Percentiles rank a stretch among this genome's conserved stretches.
Evolutionary conservation across 345 rosid genomes (phyloP).

Genomic region (Gossypium thurberi): DNA sequence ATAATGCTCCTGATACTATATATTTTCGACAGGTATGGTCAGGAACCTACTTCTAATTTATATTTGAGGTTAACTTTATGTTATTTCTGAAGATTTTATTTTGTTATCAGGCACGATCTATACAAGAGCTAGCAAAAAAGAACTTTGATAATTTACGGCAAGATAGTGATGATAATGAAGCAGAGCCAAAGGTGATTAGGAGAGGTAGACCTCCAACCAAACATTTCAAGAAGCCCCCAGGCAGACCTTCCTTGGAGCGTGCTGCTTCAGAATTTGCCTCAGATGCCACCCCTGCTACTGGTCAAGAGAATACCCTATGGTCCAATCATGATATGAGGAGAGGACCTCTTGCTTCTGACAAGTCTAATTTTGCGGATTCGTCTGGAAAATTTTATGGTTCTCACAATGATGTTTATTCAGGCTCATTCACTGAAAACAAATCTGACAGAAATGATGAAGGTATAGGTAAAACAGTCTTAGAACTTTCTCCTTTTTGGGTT

Average conservation of each 20-base stretch:
- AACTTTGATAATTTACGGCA: slow-evolving; percentile 77
- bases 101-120: slow-evolving; percentile 63
- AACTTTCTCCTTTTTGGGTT: not conserved
- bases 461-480: slow-evolving; percentile 26
- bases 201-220: slow-evolving; percentile 65
- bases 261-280: slow-evolving; percentile 38
- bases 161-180: slow-evolving; percentile 61
- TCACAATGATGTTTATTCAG: slow-evolving; percentile 31
- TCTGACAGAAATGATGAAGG: slow-evolving; percentile 47
- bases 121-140: slow-evolving; percentile 78
- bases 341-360: slow-evolving; percentile 31
- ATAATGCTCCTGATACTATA: slow-evolving; percentile 75
- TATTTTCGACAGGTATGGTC: slow-evolving; percentile 71
- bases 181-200: slow-evolving; percentile 42
- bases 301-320: slow-evolving; percentile 30
- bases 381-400: slow-evolving; percentile 32
- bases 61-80: not conserved
- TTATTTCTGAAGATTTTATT: slow-evolving; percentile 13
- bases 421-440: slow-evolving; percentile 38
- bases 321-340: slow-evolving; percentile 36
- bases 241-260: slow-evolving; percentile 42
- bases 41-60: slow-evolving; percentile 7
- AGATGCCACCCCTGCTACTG: slow-evolving; percentile 50
- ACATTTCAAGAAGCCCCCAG: slow-evolving; percentile 34
- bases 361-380: slow-evolving; percentile 29